phyloP scores from a whole-genome alignment of 441 rosid species.

The Biscutella auriculata region DNA sequence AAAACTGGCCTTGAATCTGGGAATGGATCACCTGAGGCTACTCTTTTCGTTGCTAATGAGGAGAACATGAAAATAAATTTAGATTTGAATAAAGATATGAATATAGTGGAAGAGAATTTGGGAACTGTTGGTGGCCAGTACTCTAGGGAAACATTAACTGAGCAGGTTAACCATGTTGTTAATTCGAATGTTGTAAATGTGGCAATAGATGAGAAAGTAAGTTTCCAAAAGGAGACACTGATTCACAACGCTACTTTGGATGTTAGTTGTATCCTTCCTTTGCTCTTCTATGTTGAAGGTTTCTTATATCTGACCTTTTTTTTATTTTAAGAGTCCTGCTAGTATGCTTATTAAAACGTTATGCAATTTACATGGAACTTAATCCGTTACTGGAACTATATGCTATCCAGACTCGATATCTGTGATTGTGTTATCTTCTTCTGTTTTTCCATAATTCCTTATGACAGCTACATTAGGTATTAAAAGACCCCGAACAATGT shows the following conservation, averaged over 20 bases:
- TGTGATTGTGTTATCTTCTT: neutral
- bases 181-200: conserved; percentile 26
- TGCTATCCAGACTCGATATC: neutral
- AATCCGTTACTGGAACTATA: neutral
- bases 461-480: conserved; percentile 45
- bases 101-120: conserved; percentile 19
- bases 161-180: conserved; percentile 28
- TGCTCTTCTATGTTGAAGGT: neutral
- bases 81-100: conserved; percentile 15
- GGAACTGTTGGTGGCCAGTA: conserved; percentile 25
- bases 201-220: conserved; percentile 27
- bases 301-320: no score
- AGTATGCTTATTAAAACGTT: no score
- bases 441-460: conserved; percentile 39
- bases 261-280: conserved; percentile 52
- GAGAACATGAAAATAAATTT: conserved; percentile 23
- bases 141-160: conserved; percentile 15
- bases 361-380: neutral
- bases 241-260: conserved; percentile 20
- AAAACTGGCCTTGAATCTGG: conserved; percentile 24
- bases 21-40: conserved; percentile 24
- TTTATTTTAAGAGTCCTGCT: no score
- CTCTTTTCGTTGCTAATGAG: conserved; percentile 15
- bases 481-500: conserved; percentile 46
- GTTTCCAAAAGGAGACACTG: conserved; percentile 22